Base-by-base conservation (phyloP, 495 filamentous ascomycete species). In the Penicillium verhagenii region DNA sequence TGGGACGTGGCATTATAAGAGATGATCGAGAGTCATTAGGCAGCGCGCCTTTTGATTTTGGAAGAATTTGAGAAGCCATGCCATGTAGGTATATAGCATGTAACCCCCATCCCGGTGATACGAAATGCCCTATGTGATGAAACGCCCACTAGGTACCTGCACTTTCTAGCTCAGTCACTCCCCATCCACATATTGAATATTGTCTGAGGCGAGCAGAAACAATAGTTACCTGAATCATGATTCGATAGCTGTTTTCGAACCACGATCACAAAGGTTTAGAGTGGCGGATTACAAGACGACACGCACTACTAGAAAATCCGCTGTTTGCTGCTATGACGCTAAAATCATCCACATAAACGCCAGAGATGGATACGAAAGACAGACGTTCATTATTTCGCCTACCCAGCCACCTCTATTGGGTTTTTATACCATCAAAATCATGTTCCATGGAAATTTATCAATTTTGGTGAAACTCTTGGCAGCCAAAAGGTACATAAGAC, bases 91-190 rank as follows among this genome's bases (percentile, higher is more conserved):
- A n/a, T n/a, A n/a, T n/a, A n/a, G n/a, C n/a, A n/a, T n/a, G 35
- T 52, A 60, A 56, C 47, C 42, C 47, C 57, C 47, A 59, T 62
- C 59, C 61, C 47, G 57, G 46, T 57, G 58, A 61, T 23, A 64
- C 61, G 58, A 64, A 64, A 58, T 49, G 52, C 60, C 60, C 50
- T 53, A 14, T 44, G 47, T 64, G 54, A 46, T 57, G 54, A 61
- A 61, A 64, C 54, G 40, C 40, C 53, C n/a, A 48, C 53, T 4
- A 53, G 53, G 57, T 60, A 63, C 60, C 43, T 63, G 14, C 29
- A 51, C 11, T 43, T 53, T 53, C 39, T 48, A 63, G 49, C 40
- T 11, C 52, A 11, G 38, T 56, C 44, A 60, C 26, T 60, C 47
- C 45, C 16, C 46, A 60, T 45, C 39, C 10, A 63, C 35, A 54